phyloP scores from a whole-genome alignment of 371 early-diverging fungal genomes.

The Entomophthora muscae region DNA sequence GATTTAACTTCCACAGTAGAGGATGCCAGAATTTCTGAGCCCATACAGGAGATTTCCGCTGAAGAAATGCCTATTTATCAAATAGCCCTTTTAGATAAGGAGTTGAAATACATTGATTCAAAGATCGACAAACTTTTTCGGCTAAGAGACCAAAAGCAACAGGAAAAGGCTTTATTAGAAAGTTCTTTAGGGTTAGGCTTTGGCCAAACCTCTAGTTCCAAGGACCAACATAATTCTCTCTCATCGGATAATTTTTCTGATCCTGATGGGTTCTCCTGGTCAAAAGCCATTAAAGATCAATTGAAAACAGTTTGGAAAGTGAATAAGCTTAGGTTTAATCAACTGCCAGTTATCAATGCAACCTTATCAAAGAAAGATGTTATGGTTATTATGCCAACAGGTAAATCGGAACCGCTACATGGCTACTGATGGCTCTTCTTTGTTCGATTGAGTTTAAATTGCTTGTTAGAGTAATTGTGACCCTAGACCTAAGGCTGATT shows the following conservation, averaged over 20 bases:
- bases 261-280: background rate
- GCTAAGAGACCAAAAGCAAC: background rate
- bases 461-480: background rate
- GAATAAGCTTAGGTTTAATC: slow-evolving; percentile 56
- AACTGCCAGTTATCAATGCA: slow-evolving; percentile 86
- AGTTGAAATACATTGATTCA: background rate
- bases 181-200: background rate
- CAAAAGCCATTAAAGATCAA: background rate
- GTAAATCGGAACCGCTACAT: background rate
- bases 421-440: background rate
- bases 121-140: background rate
- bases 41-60: no score
- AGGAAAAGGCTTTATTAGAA: background rate
- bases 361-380: slow-evolving; percentile 76
- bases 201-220: background rate
- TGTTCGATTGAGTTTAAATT: background rate
- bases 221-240: background rate
- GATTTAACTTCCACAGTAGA: background rate
- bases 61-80: no score
- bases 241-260: background rate
- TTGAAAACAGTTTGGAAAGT: background rate
- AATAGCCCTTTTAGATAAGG: background rate
- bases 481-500: background rate
- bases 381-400: slow-evolving; percentile 99
- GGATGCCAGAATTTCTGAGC: no score